phyloP scores from a whole-genome alignment of 345 rosid genomes.

The Salix purpurea region DNA sequence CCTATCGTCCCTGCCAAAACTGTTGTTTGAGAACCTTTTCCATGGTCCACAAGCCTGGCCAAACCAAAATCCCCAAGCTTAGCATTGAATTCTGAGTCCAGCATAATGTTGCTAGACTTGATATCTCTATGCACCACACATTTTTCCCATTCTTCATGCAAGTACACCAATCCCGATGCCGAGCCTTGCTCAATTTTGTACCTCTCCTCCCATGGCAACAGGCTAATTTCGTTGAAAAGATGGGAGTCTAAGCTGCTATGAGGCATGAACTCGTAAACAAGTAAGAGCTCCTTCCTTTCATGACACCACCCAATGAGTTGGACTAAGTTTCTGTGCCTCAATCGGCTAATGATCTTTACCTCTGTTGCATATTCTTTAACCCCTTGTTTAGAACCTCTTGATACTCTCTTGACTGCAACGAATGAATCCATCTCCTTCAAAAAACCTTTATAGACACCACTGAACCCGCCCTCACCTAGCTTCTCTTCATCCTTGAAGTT shows the following conservation, averaged over 20 bases:
- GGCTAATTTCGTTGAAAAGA: conserved; percentile 10
- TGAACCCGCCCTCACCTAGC: conserved; percentile 36
- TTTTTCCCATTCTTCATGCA: conserved; percentile 35
- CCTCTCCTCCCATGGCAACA: conserved; percentile 20
- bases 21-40: conserved; percentile 20
- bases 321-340: conserved; percentile 36
- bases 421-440: conserved; percentile 1
- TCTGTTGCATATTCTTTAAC: conserved; percentile 26
- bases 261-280: conserved; percentile 35
- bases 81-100: conserved; percentile 25
- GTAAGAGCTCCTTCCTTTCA: conserved; percentile 21
- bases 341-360: conserved; percentile 29
- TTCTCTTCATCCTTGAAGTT: conserved; percentile 23
- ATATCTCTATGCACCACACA: conserved; percentile 37
- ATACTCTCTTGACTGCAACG: conserved; percentile 26
- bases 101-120: conserved; percentile 31
- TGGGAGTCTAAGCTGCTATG: conserved; percentile 32
- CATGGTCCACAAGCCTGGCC: conserved; percentile 29
- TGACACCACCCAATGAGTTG: conserved; percentile 43
- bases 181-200: conserved; percentile 21
- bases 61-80: conserved; percentile 36
- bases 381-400: conserved; percentile 14
- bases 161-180: conserved; percentile 25
- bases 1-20: conserved; percentile 23
- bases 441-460: conserved; percentile 26